Evolutionary conservation across 345 rosid genomes (phyloP), one percentile per base, ranked within the genome.

Genomic region (Boechera retrofracta): DNA sequence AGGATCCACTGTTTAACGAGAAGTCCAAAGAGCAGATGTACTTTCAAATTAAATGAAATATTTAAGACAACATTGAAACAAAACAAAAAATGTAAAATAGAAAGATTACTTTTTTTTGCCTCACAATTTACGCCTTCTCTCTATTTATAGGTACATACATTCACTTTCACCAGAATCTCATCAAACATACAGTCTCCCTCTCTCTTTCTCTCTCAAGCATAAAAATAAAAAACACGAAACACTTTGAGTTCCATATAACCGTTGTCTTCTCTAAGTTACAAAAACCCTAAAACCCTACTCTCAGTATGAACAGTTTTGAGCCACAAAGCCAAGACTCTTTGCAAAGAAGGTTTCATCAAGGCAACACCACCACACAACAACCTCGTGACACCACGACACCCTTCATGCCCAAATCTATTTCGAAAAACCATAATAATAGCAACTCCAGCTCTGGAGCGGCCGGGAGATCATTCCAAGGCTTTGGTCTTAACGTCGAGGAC

Each of bases 401-500:
- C n/a, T 66, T 72, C 74, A 36, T 54, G 47, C 42, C 77, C 18
- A 82, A 79, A 82, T 79, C 85, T 76, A 73, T 38, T 59, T 49
- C 58, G 15, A 72, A 49, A 57, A 48, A 28, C 79, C 56, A 71
- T 59, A 61, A 42, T 6, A 56, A 4, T 48, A 78, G 7, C 44
- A 71, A 52, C 62, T 65, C 77, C 9, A 49, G 57, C 56, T 52
- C 81, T 0, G 72, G 76, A 55, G 44, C 60, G 13, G 66, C 69
- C 28, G 73, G 64, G 24, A 72, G 64, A 70, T 62, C 56, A 42
- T 72, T 79, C 77, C 77, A 69, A 62, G 73, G 75, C 53, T 49
- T 86, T 82, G 68, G 86, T 80, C 24, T 79, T 16, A 81, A 83
- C 4, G 89, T 82, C 3, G 93, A 89, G 35, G 85, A 93, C 32